Base-by-base conservation (phyloP, 805 yeast species). In the Ascoidea rubescens region DNA sequence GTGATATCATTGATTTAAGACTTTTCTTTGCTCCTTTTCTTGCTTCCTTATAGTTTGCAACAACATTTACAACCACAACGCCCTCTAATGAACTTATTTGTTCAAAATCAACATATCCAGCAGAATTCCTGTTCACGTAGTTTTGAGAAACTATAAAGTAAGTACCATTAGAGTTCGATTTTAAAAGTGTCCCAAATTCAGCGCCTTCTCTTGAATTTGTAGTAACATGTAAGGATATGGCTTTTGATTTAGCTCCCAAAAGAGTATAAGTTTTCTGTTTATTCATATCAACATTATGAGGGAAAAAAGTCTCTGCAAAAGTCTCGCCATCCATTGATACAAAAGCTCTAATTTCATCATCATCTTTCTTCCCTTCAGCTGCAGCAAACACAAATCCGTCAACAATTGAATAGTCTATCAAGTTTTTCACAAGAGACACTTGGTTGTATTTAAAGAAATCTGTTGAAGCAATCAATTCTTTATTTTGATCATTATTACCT, bases 131-230 rank as follows among this genome's bases (percentile, higher is more conserved):
- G 65, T 89, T 90, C n/a, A 88, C 96, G 52, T 78, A 67, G 7
- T 73, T 75, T 54, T 82, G 70, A 1, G 88, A 70, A 46, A 79
- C 67, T 1, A 83, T 86, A 62, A 86, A 90, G 5, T 84, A 78
- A 0, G 96, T 88, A 55, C 98, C 98, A 58, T 88, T 86, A 16
- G 85, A 85, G 65, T 90, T 88, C 1, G 96, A 87, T 61, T 91
- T 90, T 61, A 91, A 71, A 21, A 91, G 67, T 0, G 87, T 73
- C 12, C 98, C 99, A 63, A 64, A 82, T 59, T 87, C 90, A 5
- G 67, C 60, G 14, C 75, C 79, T 1, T 59, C 48, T 12, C 68
- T 71, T 17, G 68, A 61, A 58, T 72, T 71, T 0, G 90, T 83
- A 4, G 96, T 86, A 5, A 89, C 84, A 64, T 88, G 97, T 67